phyloP scores from a whole-genome alignment of 1,284 basidiomycete species.

The Anthracocystis panici-leucophaei region DNA sequence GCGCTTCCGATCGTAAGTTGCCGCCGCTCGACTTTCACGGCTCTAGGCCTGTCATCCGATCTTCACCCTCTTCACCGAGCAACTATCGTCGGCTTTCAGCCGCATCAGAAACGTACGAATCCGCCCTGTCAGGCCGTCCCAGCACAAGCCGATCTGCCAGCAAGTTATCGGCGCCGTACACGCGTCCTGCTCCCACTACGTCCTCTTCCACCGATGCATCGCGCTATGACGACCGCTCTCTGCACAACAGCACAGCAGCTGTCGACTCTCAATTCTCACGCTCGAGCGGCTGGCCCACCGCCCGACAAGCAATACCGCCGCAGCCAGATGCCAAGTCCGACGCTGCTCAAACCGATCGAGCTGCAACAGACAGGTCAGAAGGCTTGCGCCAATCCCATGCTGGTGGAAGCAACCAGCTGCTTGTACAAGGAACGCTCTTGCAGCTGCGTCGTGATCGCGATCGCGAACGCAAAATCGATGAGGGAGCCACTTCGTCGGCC shows the following conservation, averaged over 20 bases:
- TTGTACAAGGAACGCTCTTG: constrained; percentile 29
- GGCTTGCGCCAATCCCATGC: constrained; percentile 10
- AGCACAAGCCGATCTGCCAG: constrained; percentile 4
- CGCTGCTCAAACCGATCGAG: background rate
- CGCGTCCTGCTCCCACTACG: constrained; percentile 7
- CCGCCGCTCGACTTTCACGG: constrained; percentile 33
- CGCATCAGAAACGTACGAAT: constrained; percentile 27
- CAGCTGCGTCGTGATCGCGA: constrained; percentile 31
- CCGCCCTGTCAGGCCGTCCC: constrained; percentile 13
- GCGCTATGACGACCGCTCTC: constrained; percentile 9
- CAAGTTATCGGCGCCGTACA: constrained; percentile 11
- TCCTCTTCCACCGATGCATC: constrained; percentile 7
- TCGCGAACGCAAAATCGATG: background rate
- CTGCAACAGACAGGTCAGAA: constrained; percentile 2
- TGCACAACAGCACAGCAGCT: background rate
- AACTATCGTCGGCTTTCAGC: constrained; percentile 31
- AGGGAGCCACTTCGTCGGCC: background rate
- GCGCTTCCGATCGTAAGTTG: constrained; percentile 23
- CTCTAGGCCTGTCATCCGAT: constrained; percentile 22
- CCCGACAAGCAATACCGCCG: background rate
- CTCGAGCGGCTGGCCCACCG: background rate
- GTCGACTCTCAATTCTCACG: background rate
- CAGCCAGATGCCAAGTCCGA: constrained; percentile 1
- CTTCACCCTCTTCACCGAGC: constrained; percentile 23
- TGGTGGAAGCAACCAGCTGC: constrained; percentile 24